Evolutionary conservation across 441 rosid genomes (phyloP).

Genomic region (Arabidopsis hybrid): DNA sequence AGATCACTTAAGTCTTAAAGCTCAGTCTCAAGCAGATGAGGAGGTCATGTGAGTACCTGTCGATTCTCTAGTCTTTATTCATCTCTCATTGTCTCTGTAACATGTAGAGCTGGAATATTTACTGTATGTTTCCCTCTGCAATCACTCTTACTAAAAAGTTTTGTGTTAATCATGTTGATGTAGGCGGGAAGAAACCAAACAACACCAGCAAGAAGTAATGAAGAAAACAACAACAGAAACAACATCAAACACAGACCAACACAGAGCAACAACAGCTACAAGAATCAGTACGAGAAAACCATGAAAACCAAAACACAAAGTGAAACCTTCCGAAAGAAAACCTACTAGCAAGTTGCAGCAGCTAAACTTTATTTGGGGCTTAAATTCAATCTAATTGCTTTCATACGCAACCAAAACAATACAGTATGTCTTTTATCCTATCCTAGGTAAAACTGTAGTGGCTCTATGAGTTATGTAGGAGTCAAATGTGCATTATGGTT

Average conservation of each 20-base stretch:
- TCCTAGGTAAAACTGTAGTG: constrained; percentile 16
- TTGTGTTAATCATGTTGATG: constrained; percentile 30
- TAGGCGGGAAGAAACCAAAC: constrained; percentile 17
- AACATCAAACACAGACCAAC: constrained; percentile 29
- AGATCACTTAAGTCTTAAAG: not conserved
- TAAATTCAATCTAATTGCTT: constrained; percentile 24
- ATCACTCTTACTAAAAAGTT: constrained; percentile 9
- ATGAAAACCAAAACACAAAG: constrained; percentile 23
- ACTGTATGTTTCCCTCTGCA: constrained; percentile 25
- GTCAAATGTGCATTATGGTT: constrained; percentile 17
- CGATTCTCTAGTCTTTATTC: constrained; percentile 11
- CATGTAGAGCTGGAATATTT: constrained; percentile 22
- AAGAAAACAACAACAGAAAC: constrained; percentile 26
- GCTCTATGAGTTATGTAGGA: constrained; percentile 18
- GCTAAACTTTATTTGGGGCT: constrained; percentile 20
- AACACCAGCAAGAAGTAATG: constrained; percentile 27
- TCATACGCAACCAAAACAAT: constrained; percentile 33
- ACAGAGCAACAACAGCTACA: constrained; percentile 15
- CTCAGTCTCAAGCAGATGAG: not conserved
- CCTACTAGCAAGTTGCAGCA: constrained; percentile 39
- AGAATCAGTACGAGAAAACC: constrained; percentile 25
- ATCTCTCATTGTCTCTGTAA: constrained; percentile 13
- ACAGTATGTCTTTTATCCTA: constrained; percentile 13
- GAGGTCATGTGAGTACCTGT: constrained; percentile 6
- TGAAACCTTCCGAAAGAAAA: constrained; percentile 23